These are phyloP conservation scores for Globisporangium radiosum DNA, from an alignment of 352 stramenopile species.

Conservation along the genomic window DNA sequence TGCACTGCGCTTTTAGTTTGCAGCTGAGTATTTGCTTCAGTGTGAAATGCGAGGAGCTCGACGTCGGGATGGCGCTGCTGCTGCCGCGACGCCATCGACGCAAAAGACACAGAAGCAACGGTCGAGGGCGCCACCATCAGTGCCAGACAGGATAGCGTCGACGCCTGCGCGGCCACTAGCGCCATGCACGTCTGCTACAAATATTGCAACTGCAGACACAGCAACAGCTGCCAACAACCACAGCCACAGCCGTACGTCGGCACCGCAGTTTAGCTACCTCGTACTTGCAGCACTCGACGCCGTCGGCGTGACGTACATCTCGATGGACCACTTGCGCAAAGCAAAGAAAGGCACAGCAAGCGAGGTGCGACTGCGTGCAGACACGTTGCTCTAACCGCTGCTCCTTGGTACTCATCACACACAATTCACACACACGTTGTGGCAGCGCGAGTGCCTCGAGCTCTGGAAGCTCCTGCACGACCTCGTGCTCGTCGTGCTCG, in stretches of 20 bases:
- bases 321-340: conserved; percentile 46
- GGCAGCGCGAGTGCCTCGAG: conserved; percentile 33
- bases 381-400: background rate
- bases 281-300: conserved; percentile 30
- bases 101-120: too few relatives aligned
- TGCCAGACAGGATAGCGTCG: background rate
- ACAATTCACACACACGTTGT: background rate
- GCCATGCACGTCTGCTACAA: background rate
- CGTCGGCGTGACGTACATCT: conserved; percentile 44
- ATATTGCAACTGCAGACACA: background rate
- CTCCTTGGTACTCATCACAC: background rate
- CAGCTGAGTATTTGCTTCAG: too few relatives aligned
- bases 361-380: conserved; percentile 11
- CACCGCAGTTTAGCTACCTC: conserved; percentile 39
- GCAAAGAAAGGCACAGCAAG: conserved; percentile 46
- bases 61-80: too few relatives aligned
- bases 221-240: background rate
- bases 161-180: too few relatives aligned
- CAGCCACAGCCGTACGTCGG: conserved; percentile 1
- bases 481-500: conserved; percentile 51
- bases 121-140: background rate
- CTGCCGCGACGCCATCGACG: too few relatives aligned
- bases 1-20: too few relatives aligned
- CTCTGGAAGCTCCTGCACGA: conserved; percentile 65
- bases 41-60: too few relatives aligned